These are phyloP conservation scores for Leersia perrieri DNA, from an alignment of 176 grass and related monocot species.

Conservation along the genomic window DNA sequence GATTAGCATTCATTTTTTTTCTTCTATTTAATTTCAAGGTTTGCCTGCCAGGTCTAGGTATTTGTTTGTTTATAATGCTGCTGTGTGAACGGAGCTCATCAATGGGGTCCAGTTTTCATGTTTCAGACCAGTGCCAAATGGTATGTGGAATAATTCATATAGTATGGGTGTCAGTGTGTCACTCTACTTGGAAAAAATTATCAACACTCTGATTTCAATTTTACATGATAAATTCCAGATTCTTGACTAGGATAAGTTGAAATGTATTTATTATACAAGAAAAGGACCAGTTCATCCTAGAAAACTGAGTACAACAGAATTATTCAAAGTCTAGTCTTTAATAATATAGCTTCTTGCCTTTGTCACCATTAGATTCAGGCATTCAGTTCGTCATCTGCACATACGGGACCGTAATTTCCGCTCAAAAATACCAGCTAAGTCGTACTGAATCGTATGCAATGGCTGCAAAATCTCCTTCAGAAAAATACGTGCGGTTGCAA, in stretches of 20 bases:
- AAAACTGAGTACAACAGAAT: not conserved
- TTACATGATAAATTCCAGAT: not conserved
- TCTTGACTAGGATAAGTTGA: not conserved
- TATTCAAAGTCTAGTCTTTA: conserved; percentile 28
- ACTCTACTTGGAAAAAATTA: not conserved
- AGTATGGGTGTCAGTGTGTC: not conserved
- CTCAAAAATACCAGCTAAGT: not conserved
- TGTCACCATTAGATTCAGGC: not conserved
- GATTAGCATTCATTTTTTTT: not conserved
- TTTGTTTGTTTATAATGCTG: not conserved
- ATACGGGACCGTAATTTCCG: not conserved
- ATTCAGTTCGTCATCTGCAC: not conserved
- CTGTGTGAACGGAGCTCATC: not conserved
- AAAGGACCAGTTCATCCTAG: not conserved
- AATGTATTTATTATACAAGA: not conserved
- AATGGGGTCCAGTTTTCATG: not conserved
- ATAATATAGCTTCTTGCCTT: not conserved
- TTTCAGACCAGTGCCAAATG: not conserved
- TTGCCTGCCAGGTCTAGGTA: not conserved
- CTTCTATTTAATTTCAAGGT: not conserved
- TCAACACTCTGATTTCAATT: not conserved
- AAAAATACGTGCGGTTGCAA: not conserved
- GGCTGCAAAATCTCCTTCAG: not conserved
- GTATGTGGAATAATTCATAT: not conserved
- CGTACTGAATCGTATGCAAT: not conserved